These are phyloP conservation scores for Trametes punicea DNA, from an alignment of 768 basidiomycete species.

Conservation along the genomic window DNA sequence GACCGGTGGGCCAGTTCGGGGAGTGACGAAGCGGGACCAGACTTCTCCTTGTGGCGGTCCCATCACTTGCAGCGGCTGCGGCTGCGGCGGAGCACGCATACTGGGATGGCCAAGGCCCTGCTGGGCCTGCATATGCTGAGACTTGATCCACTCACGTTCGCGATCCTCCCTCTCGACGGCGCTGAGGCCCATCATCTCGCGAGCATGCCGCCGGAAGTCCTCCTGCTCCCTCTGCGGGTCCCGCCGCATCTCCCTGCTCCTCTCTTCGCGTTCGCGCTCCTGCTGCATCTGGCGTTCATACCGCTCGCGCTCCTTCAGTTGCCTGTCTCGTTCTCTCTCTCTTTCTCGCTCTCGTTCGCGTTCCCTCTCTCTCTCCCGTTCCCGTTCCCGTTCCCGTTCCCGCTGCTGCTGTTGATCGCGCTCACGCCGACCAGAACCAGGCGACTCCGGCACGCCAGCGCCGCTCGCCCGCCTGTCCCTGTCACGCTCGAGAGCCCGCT, in stretches of 20 bases:
- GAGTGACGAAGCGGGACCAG: constrained; percentile 15
- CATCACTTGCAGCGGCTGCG: constrained; percentile 10
- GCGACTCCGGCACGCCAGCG: constrained; percentile 18
- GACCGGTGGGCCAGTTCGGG: neutral
- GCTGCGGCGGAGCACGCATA: constrained; percentile 4
- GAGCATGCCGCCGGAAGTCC: constrained; percentile 12
- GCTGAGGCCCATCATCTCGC: constrained; percentile 11
- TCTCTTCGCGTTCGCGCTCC: constrained; percentile 18
- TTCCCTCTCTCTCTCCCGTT: constrained; percentile 30
- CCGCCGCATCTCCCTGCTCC: constrained; percentile 19
- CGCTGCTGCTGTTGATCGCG: constrained; percentile 17
- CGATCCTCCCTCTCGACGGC: constrained; percentile 20
- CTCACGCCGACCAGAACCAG: constrained; percentile 20
- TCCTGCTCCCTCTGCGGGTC: constrained; percentile 9
- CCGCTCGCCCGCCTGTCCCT: constrained; percentile 20
- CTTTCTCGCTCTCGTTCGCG: constrained; percentile 24
- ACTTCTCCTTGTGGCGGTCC: constrained; percentile 15
- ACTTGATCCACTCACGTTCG: constrained; percentile 20
- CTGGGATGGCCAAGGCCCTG: neutral
- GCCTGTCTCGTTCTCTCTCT: constrained; percentile 30
- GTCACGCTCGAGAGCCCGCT: constrained; percentile 24
- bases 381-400: constrained; percentile 32
- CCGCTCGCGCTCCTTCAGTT: constrained; percentile 16
- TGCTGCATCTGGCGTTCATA: constrained; percentile 17
- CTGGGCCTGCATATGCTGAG: constrained; percentile 9